These are phyloP conservation scores for Allium cepa DNA, from an alignment of 106 monocot genomes.

Conservation along the genomic window DNA sequence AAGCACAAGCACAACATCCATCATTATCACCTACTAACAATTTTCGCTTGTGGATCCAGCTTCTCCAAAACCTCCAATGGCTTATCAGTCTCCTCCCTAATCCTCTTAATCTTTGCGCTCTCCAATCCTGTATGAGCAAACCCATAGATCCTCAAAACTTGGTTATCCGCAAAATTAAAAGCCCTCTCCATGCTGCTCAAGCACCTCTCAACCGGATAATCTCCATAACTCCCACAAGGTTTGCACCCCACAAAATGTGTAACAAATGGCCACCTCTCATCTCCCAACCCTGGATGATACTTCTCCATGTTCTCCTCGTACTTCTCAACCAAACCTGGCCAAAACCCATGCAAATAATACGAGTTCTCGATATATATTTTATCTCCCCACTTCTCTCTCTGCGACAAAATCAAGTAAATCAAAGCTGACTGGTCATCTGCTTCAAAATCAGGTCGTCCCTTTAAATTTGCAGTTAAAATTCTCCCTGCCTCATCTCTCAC, in stretches of 20 bases:
- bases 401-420: conserved; percentile 41
- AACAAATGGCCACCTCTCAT: conserved; percentile 61
- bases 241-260: conserved; percentile 68
- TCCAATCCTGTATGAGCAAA: conserved; percentile 37
- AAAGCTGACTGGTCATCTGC: conserved; percentile 68
- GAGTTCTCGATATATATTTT: conserved; percentile 60
- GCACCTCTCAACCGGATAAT: conserved; percentile 55
- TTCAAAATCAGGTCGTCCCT: conserved; percentile 54
- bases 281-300: conserved; percentile 47
- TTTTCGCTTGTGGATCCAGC: conserved; percentile 15
- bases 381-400: conserved; percentile 43
- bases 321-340: conserved; percentile 49
- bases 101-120: conserved; percentile 38
- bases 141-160: conserved; percentile 47
- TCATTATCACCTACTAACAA: conserved; percentile 3
- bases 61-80: conserved; percentile 33
- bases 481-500: conserved; percentile 44
- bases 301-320: conserved; percentile 71
- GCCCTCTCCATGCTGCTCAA: conserved; percentile 62
- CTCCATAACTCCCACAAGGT: conserved; percentile 66
- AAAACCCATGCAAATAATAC: conserved; percentile 54
- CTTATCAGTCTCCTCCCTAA: conserved; percentile 20
- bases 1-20: neutral
- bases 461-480: conserved; percentile 40
- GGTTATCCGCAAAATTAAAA: conserved; percentile 64